Evolutionary conservation across 2,329 filamentous ascomycete genomes (phyloP).

Genomic region (Penicillium sclerotiorum): DNA sequence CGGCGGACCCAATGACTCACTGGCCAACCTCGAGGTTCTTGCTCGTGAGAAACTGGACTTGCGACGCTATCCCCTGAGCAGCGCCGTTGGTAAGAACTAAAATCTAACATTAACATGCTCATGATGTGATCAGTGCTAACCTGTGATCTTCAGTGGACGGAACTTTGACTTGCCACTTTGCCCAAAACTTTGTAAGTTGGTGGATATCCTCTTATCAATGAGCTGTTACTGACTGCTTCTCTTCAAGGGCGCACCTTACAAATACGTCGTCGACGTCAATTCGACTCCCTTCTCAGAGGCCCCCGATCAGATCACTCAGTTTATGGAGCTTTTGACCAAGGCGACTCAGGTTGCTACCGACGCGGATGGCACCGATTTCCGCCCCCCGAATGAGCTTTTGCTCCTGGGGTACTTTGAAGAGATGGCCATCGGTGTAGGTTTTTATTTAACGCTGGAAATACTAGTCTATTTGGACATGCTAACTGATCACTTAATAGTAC

Average conservation of each 20-base stretch:
- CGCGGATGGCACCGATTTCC: conserved; percentile 22
- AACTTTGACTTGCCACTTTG: conserved; percentile 50
- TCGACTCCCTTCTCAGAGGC: conserved; percentile 48
- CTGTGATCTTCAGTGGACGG: conserved; percentile 30
- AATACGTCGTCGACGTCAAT: conserved; percentile 57
- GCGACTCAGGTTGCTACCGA: conserved; percentile 48
- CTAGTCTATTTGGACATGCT: conserved; percentile 22
- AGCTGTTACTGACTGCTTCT: neutral
- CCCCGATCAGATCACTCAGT: conserved; percentile 45
- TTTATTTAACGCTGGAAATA: neutral
- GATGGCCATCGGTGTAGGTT: conserved; percentile 54
- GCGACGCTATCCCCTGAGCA: conserved; percentile 42
- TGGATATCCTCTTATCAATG: neutral
- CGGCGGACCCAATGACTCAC: conserved; percentile 62
- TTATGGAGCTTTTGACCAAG: conserved; percentile 57
- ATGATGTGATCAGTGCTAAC: neutral
- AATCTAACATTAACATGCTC: neutral
- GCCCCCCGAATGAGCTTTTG: conserved; percentile 59
- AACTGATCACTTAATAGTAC: too few species aligned
- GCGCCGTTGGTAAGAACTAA: conserved; percentile 35
- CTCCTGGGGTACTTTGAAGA: conserved; percentile 58
- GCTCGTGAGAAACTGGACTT: conserved; percentile 51
- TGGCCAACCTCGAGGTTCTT: conserved; percentile 60
- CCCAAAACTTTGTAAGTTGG: conserved; percentile 49
- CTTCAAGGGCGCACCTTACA: conserved; percentile 59